phyloP scores from a whole-genome alignment of 75 land plant species.

The Cunninghamia lanceolata region DNA sequence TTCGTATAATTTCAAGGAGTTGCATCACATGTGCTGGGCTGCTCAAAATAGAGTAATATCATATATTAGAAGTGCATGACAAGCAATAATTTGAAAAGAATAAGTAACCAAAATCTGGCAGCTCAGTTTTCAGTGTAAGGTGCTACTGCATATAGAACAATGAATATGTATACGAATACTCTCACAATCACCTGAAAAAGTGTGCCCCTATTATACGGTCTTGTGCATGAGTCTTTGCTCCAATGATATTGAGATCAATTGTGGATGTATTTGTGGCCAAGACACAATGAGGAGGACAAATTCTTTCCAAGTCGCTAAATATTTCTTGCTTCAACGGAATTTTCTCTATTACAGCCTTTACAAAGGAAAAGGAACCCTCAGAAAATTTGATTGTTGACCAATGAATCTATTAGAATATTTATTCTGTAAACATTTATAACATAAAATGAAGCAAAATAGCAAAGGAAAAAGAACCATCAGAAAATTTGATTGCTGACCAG shows the following conservation, averaged over 20 bases:
- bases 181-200: constrained; percentile 80
- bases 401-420: not conserved
- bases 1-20: constrained; percentile 91
- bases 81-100: not conserved
- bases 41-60: constrained; percentile 13
- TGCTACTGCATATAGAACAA: not conserved
- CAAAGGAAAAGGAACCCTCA: constrained; percentile 10
- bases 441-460: not conserved
- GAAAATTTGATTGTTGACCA: not conserved
- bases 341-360: constrained; percentile 92
- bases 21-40: constrained; percentile 99
- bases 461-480: not conserved
- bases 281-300: constrained; percentile 77
- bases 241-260: constrained; percentile 84
- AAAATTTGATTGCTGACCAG: not conserved
- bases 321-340: constrained; percentile 87
- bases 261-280: constrained; percentile 96
- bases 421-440: not conserved
- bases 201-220: constrained; percentile 95
- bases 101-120: not conserved
- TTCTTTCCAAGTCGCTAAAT: constrained; percentile 81
- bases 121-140: not conserved
- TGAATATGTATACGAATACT: not conserved
- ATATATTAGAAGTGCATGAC: not conserved
- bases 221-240: constrained; percentile 70